Evolutionary conservation across 495 filamentous ascomycete genomes (phyloP).

Genomic region (Xylaria grammica): DNA sequence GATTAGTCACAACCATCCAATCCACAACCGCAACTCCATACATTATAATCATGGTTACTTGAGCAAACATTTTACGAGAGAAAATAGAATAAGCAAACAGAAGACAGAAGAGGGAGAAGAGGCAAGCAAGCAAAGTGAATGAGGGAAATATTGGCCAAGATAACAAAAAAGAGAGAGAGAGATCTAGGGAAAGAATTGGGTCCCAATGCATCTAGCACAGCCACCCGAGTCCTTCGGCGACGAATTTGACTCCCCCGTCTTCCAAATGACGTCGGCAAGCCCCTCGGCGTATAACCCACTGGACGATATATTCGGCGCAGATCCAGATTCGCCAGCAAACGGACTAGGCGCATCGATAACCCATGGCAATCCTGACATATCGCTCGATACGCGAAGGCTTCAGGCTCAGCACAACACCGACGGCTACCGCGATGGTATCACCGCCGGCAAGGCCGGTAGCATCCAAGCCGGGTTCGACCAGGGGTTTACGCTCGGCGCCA

Average conservation of each 20-base stretch:
- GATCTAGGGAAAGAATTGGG: not conserved
- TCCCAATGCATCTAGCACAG: conserved; percentile 17
- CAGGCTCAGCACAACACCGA: conserved; percentile 75
- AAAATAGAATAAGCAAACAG: too few species aligned
- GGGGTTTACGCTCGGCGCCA: conserved; percentile 79
- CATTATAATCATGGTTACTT: too few species aligned
- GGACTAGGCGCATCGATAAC: not conserved
- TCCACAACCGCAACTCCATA: too few species aligned
- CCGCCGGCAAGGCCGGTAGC: conserved; percentile 67
- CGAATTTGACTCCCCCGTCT: conserved; percentile 4
- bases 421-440: conserved; percentile 91
- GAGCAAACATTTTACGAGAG: too few species aligned
- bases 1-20: too few species aligned
- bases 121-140: not conserved
- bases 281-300: conserved; percentile 5
- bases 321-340: not conserved
- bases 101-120: not conserved
- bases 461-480: conserved; percentile 90
- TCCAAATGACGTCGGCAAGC: conserved; percentile 1
- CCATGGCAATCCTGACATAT: conserved; percentile 12
- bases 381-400: conserved; percentile 50
- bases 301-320: conserved; percentile 20
- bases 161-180: not conserved
- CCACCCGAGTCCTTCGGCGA: conserved; percentile 14
- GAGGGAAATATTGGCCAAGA: not conserved